These are phyloP conservation scores for Evernia prunastri DNA, from an alignment of 495 filamentous ascomycete genomes.

Conservation along the genomic window DNA sequence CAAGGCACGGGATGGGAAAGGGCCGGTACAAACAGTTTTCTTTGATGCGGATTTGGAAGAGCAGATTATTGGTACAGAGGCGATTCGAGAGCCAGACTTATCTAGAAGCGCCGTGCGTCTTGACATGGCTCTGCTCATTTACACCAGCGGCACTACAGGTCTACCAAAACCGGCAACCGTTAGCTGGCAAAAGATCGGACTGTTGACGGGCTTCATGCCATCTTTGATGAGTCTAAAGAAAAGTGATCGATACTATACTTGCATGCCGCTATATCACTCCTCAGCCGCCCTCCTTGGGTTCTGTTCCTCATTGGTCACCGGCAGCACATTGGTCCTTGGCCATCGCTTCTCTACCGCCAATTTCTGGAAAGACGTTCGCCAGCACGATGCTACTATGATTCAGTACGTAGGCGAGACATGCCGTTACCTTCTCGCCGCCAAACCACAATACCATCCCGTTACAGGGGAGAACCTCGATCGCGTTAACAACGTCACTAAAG, in stretches of 20 bases:
- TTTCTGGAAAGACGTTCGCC: conserved; percentile 76
- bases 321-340: conserved; percentile 63
- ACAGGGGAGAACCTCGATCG: conserved; percentile 71
- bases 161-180: conserved; percentile 87
- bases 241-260: conserved; percentile 77
- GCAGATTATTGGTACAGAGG: conserved; percentile 50
- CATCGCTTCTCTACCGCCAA: conserved; percentile 74
- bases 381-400: conserved; percentile 68
- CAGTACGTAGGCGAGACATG: conserved; percentile 97
- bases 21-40: conserved; percentile 54
- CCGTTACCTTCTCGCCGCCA: conserved; percentile 75
- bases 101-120: conserved; percentile 46
- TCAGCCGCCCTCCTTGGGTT: conserved; percentile 72
- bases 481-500: conserved; percentile 69
- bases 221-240: conserved; percentile 49
- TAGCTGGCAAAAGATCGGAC: conserved; percentile 62
- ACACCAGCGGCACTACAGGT: conserved; percentile 84
- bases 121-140: conserved; percentile 71
- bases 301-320: conserved; percentile 48
- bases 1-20: conserved; percentile 41
- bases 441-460: conserved; percentile 53
- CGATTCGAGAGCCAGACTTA: conserved; percentile 56
- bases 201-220: conserved; percentile 48
- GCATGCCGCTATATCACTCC: conserved; percentile 93
- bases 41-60: conserved; percentile 58